phyloP scores from a whole-genome alignment of 2,329 filamentous ascomycete genomes.

The Chrysoporthe puriensis region DNA sequence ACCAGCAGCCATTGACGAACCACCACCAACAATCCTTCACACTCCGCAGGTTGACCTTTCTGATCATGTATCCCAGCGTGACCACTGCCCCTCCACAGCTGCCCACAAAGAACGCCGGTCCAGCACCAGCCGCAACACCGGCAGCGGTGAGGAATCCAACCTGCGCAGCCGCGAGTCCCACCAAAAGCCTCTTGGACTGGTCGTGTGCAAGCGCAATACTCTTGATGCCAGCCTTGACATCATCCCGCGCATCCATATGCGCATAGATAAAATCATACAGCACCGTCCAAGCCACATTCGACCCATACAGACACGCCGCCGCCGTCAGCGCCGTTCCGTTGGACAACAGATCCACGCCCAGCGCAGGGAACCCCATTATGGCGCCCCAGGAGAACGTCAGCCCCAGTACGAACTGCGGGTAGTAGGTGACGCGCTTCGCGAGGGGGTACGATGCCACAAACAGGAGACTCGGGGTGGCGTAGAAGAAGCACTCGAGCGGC shows the following conservation, averaged over 20 bases:
- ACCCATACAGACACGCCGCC: constrained; percentile 72
- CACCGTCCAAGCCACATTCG: constrained; percentile 84
- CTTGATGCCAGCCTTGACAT: constrained; percentile 85
- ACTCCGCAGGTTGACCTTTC: constrained; percentile 65
- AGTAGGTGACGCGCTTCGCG: constrained; percentile 84
- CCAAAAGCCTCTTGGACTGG: constrained; percentile 76
- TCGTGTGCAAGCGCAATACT: constrained; percentile 83
- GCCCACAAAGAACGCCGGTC: constrained; percentile 69
- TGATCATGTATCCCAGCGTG: constrained; percentile 69
- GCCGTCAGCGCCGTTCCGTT: constrained; percentile 65
- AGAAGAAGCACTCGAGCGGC: constrained; percentile 73
- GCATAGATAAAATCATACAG: constrained; percentile 94
- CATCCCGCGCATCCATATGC: constrained; percentile 88
- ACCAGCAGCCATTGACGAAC: constrained; percentile 73
- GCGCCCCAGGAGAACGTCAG: constrained; percentile 89
- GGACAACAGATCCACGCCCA: constrained; percentile 75
- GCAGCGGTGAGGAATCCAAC: constrained; percentile 71
- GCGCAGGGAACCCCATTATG: constrained; percentile 83
- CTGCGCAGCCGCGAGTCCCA: constrained; percentile 70
- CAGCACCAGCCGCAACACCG: constrained; percentile 68
- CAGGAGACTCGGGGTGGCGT: constrained; percentile 74
- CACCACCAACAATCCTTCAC: constrained; percentile 76
- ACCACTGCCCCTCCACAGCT: constrained; percentile 68
- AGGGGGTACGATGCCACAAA: constrained; percentile 79
- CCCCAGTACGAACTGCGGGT: constrained; percentile 82